Evolutionary conservation across 148 eudicot genomes (phyloP), one percentile per base, ranked within the genome.

Genomic region (Oxyria digyna): DNA sequence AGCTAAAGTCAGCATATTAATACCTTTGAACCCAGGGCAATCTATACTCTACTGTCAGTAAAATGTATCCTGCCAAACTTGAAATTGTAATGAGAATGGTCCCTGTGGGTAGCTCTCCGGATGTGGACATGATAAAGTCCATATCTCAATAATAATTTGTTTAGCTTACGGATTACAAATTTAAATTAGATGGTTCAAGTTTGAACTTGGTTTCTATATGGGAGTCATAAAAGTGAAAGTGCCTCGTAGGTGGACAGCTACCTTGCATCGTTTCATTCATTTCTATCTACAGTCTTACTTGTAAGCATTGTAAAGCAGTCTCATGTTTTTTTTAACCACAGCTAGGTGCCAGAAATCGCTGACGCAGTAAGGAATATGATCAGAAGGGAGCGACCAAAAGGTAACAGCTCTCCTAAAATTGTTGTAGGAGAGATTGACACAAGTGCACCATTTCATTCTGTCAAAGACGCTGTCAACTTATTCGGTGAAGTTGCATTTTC

Each of bases 361-460:
- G 27, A 21, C 27, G 0, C 20, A 12, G 31, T 31, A 59, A 59
- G 14, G 38, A 59, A 29, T 38, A 66, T 66, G 69, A 66, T 40
- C 45, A 62, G 64, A 69, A 86, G 84, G 66, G 99, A 82, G 52
- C 82, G 73, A 32, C 71, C 83, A 2, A 84, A 81, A 72, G 72
- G 69, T 70, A 73, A 80, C 17, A 85, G 74, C 62, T 88, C 96
- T 63, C 77, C 87, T 7, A 95, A 88, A 81, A 87, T 72, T 43
- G 88, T 71, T 76, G 91, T 91, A 38, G 99, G 97, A 69, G 99
- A 95, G 78, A 87, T 95, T 68, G 97, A 95, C 74, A 95, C 99
- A 27, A 84, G 99, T 77, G 89, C 99, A 68, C 97, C 97, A 21
- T 91, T 95, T 82, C 99, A 95, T 72, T 95, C 99, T 48, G 99